phyloP scores from a whole-genome alignment of 1,284 basidiomycete species.

The Puccinia coronata region DNA sequence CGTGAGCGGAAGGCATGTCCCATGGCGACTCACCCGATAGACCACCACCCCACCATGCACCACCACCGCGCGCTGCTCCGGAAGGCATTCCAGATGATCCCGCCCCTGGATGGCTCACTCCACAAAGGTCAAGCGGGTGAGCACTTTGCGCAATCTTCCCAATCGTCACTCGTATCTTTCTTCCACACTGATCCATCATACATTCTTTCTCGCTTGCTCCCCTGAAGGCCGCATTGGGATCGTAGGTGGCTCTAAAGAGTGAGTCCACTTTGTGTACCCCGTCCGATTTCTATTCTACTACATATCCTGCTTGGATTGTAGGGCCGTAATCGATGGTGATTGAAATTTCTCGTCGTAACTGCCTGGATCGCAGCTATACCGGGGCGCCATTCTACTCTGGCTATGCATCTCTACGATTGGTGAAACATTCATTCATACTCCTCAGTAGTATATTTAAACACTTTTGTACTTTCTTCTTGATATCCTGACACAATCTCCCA shows the following conservation, averaged over 20 bases:
- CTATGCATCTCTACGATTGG: constrained; percentile 80
- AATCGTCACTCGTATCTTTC: not conserved
- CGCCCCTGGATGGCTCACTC: constrained; percentile 76
- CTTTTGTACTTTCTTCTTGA: too few relatives aligned
- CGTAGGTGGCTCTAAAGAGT: constrained; percentile 90
- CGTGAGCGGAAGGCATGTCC: too few relatives aligned
- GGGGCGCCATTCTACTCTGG: constrained; percentile 94
- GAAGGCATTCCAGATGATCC: constrained; percentile 64
- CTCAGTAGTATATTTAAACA: too few relatives aligned
- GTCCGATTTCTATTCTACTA: not conserved
- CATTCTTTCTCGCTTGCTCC: not conserved
- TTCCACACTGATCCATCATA: not conserved
- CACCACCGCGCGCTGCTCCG: constrained; percentile 24
- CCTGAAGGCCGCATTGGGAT: constrained; percentile 77
- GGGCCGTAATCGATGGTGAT: too few relatives aligned
- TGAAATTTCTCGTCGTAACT: too few relatives aligned
- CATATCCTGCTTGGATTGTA: too few relatives aligned
- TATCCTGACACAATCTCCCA: too few relatives aligned
- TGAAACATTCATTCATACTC: constrained; percentile 59
- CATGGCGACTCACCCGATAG: too few relatives aligned
- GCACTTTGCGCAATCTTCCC: constrained; percentile 52
- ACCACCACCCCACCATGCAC: constrained; percentile 8
- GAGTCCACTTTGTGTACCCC: constrained; percentile 2
- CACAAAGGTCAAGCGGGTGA: constrained; percentile 94
- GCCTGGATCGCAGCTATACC: constrained; percentile 66